A percentile compares a stretch with the other conserved stretches of the same genome.
These are phyloP conservation scores for Neltuma alba DNA, from an alignment of 306 rosid genomes.

Conservation along the genomic window DNA sequence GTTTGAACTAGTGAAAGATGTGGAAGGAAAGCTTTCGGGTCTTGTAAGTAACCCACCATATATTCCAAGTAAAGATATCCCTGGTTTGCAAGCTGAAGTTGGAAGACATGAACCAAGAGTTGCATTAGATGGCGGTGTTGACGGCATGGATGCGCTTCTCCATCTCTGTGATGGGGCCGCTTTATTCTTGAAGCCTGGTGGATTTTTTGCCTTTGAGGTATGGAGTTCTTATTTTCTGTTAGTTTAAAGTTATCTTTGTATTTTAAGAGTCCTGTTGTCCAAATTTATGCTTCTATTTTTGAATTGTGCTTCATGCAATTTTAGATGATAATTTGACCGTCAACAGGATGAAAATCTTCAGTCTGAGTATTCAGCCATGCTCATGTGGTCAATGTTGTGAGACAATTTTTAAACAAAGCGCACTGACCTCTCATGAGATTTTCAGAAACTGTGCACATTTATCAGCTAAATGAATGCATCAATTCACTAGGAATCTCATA, in stretches of 20 bases:
- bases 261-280: not conserved
- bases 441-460: not conserved
- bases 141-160: constrained; percentile 71
- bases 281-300: not conserved
- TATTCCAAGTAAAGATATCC: constrained; percentile 70
- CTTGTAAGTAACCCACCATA: constrained; percentile 91
- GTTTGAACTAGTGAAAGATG: constrained; percentile 75
- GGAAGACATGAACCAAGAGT: constrained; percentile 75
- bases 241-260: not conserved
- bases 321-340: not conserved
- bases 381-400: not conserved
- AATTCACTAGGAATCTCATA: not conserved
- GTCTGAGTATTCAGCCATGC: not conserved
- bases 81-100: constrained; percentile 90
- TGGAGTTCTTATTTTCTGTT: not conserved
- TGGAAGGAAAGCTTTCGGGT: constrained; percentile 73
- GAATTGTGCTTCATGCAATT: not conserved
- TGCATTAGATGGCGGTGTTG: constrained; percentile 82
- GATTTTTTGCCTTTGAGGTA: constrained; percentile 94
- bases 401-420: not conserved
- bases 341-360: not conserved
- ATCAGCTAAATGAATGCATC: not conserved
- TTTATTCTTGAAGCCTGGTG: constrained; percentile 74
- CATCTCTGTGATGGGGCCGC: constrained; percentile 84
- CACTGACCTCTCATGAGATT: not conserved